Conservation (phyloP, 768 basidiomycete genomes). For the Macrolepiota dolichaula region DNA sequence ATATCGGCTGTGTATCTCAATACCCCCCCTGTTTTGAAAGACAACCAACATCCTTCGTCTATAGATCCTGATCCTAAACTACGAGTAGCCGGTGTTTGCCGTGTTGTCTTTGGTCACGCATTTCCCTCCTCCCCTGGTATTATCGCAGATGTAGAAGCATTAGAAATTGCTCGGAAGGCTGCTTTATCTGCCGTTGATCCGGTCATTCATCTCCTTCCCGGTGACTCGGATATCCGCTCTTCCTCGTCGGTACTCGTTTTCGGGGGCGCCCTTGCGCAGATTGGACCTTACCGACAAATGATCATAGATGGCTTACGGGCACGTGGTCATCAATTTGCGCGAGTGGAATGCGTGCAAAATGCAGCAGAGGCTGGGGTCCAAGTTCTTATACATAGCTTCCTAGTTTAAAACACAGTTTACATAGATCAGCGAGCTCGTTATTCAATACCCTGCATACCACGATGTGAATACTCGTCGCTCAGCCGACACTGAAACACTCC, state of each 20-base stretch:
- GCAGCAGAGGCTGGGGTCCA: conserved; percentile 13
- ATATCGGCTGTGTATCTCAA: conserved; percentile 21
- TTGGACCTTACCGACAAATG: conserved; percentile 14
- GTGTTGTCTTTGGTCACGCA: conserved; percentile 18
- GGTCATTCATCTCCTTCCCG: conserved; percentile 10
- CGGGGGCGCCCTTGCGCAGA: conserved; percentile 21
- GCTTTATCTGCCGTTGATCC: conserved; percentile 15
- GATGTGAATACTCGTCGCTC: not conserved
- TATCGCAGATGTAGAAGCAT: conserved; percentile 16
- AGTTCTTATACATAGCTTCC: conserved; percentile 1
- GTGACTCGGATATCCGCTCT: conserved; percentile 2
- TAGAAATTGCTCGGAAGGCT: conserved; percentile 17
- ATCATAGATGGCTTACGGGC: conserved; percentile 13
- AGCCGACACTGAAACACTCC: not conserved
- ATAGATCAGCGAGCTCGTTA: not conserved
- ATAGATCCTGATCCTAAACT: conserved; percentile 21
- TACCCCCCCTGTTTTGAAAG: not conserved
- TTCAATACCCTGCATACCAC: not conserved
- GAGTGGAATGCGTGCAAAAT: conserved; percentile 17
- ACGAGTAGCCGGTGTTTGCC: conserved; percentile 21
- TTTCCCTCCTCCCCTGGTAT: conserved; percentile 12
- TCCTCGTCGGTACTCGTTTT: conserved; percentile 18
- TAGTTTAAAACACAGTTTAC: not conserved
- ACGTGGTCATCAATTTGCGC: conserved; percentile 15
- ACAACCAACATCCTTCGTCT: conserved; percentile 13